Evolutionary conservation across 2,329 filamentous ascomycete genomes (phyloP), one percentile per base, ranked within the genome.

Genomic region (Aspergillus transmontanensis): DNA sequence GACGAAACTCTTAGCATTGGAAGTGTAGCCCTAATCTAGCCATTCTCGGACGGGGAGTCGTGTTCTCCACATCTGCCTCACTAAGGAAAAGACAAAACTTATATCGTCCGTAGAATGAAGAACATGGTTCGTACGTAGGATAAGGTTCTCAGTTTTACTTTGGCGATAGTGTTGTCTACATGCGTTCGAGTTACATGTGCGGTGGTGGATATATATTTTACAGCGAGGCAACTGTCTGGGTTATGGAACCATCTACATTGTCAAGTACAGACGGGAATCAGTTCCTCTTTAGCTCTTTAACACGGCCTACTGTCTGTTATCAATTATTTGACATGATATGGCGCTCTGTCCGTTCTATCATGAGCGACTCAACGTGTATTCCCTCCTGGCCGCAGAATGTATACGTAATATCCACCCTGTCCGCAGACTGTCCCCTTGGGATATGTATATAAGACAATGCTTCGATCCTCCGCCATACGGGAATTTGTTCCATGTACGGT

Each of bases 331-430:
- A 46, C 45, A 12, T 46, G 11, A 46, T 46, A 46, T 16, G 21
- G 16, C 21, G 1, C 9, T 23, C 11, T 14, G 10, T 16, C 11
- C 21, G 3, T 54, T 43, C 51, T 54, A 59, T 36, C 36, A 36
- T 41, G 9, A 59, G 48, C 4, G 48, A 59, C 51, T 66, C 60
- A 46, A 60, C 28, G 46, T 73, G 62, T 12, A 59, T 61, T 62
- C 60, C 70, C 58, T 75, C 66, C 53, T 48, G 61, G 50, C 30
- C 53, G 50, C 75, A 76, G 60, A 77, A 75, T 28, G 68, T 73
- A 69, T 77, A 77, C 28, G 7, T 69, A 32, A 78, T 68, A 62
- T 76, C 71, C 59, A 78, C 28, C 60, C 65, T 68, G 11, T 64
- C 55, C 41, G 60, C 59, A 61, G 63, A 67, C 60, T 68, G 67